Base-by-base conservation (phyloP, 805 yeast species). In the Pichia manshurica region DNA sequence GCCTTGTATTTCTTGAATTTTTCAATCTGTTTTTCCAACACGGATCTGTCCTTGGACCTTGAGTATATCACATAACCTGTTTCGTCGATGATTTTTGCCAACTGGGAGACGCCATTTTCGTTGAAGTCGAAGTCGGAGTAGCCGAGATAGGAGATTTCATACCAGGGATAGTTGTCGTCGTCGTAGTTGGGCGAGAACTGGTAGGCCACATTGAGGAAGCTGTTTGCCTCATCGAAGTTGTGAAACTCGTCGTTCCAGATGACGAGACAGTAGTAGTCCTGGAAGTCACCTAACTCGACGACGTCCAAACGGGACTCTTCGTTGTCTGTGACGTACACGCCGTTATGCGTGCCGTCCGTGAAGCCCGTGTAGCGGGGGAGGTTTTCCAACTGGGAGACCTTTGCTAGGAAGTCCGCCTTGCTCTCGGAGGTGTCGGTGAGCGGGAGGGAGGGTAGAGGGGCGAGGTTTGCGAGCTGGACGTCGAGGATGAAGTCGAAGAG, bases 221-320 rank as follows among this genome's bases (percentile, higher is more conserved):
- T 44, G 21, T 49, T 44, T 5, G 68, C 62, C 12, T 52, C 45
- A 2, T 72, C 68, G 53, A 73, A 77, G 55, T 78, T 76, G 57
- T 86, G 93, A 53, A 70, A 72, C 56, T 86, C 93, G 58, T 86
- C 95, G 61, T 86, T 86, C 84, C 90, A 86, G n/a, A 84, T 68
- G 20, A 82, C 59, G 29, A 84, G 67, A 37, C 69, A 64, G 67
- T 75, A 81, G 13, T 68, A 50, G 7, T 53, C 53, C 1, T 45
- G 13, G 12, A 42, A 38, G 34, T 47, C 39, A 39, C 35, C 40
- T 8, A 23, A 20, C 19, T 23, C n/a, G 17, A 15, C 31, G 17
- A 20, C 33, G 31, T 47, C n/a, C 12, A 39, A 42, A 13, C 12
- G 2, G 25, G 12, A 1, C 48, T 13, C 47, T 42, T 25, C 35